phyloP scores from a whole-genome alignment of 441 rosid species.

The Gossypium gossypioides region DNA sequence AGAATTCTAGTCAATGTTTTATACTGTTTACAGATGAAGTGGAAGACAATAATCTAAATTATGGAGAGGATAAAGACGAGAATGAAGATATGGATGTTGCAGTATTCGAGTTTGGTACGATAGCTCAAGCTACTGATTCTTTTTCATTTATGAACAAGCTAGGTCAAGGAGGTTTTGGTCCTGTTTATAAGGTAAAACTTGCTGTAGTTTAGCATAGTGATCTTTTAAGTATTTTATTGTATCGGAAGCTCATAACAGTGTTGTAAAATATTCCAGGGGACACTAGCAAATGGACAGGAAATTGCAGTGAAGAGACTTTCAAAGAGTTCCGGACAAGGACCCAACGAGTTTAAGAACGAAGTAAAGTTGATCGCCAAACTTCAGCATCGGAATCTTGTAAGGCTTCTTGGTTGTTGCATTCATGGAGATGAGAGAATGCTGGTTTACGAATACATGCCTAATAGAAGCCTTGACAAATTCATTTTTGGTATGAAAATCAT shows the following conservation, averaged over 20 bases:
- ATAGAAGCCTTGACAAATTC: not conserved
- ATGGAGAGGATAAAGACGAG: not conserved
- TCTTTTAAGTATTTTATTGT: not conserved
- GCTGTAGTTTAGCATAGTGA: not conserved
- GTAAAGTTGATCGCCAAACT: slow-evolving; percentile 4
- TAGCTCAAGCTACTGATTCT: not conserved
- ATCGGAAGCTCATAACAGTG: not conserved
- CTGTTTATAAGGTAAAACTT: slow-evolving; percentile 1
- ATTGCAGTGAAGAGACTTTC: slow-evolving; percentile 6
- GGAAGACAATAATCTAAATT: not conserved
- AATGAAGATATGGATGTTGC: not conserved
- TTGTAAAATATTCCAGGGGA: not conserved
- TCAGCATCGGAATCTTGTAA: slow-evolving; percentile 9
- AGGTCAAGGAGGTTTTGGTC: slow-evolving; percentile 9
- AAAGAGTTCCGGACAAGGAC: not conserved
- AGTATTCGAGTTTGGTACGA: not conserved
- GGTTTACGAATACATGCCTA: slow-evolving; percentile 8
- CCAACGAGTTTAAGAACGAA: not conserved
- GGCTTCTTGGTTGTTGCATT: not conserved
- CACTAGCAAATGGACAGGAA: not conserved
- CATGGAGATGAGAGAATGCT: not conserved
- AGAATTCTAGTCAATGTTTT: not conserved
- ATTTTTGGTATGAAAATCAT: slow-evolving; percentile 24
- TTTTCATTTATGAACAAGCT: not conserved
- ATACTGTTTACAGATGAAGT: not conserved